Evolutionary conservation across 257 asterid species (phyloP).

Genomic region (Knoxia roxburghii): DNA sequence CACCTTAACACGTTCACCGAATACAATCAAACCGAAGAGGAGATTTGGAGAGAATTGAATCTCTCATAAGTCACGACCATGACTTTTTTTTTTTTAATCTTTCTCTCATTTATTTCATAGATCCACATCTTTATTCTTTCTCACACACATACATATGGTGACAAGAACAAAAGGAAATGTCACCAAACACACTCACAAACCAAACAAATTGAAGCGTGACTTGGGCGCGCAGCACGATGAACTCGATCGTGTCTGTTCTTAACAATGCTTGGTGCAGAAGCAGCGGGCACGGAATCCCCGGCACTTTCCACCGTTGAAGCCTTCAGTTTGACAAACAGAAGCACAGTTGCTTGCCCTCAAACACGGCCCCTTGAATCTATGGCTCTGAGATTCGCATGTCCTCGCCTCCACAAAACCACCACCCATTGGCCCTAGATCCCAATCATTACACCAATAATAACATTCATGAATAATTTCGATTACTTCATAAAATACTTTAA

Average conservation of each 20-base stretch:
- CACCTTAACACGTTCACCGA: too few relatives aligned
- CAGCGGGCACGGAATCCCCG: slow-evolving; percentile 76
- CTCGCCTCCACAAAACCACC: slow-evolving; percentile 61
- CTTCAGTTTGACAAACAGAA: slow-evolving; percentile 57
- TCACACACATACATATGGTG: not conserved
- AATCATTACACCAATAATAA: not conserved
- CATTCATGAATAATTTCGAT: too few relatives aligned
- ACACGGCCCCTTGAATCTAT: slow-evolving; percentile 49
- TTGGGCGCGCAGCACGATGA: too few relatives aligned
- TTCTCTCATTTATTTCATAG: not conserved
- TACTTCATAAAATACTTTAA: too few relatives aligned
- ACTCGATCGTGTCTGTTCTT: too few relatives aligned
- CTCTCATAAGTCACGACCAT: not conserved
- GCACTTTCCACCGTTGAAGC: slow-evolving; percentile 66
- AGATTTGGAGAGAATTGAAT: not conserved
- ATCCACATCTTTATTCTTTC: not conserved
- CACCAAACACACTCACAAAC: not conserved
- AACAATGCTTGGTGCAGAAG: slow-evolving; percentile 54
- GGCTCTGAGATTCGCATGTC: slow-evolving; percentile 59
- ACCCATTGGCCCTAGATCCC: slow-evolving; percentile 18
- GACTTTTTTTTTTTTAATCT: too few relatives aligned
- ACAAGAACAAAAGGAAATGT: too few relatives aligned
- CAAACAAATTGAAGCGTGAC: too few relatives aligned
- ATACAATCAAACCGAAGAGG: not conserved
- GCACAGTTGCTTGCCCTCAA: slow-evolving; percentile 43